These are phyloP conservation scores for Pleurotus djamor DNA, from an alignment of 768 basidiomycete species.

Conservation along the genomic window DNA sequence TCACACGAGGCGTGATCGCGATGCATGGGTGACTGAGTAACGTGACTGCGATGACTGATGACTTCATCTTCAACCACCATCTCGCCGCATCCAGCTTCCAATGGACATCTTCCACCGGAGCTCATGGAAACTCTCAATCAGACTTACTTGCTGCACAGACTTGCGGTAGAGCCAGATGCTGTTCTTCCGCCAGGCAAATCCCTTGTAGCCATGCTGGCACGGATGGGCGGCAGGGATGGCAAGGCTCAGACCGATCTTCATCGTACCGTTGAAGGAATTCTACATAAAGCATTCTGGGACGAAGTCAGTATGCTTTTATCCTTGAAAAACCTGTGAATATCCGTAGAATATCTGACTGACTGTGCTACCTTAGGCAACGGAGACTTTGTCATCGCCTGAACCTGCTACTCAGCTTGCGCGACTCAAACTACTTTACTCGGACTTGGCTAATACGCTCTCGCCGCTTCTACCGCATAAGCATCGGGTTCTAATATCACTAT, in stretches of 20 bases:
- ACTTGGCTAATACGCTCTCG: constrained; percentile 45
- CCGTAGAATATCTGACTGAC: background rate
- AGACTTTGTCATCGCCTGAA: constrained; percentile 51
- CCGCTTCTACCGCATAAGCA: constrained; percentile 61
- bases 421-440: constrained; percentile 52
- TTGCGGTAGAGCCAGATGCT: constrained; percentile 57
- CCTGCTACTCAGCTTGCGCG: constrained; percentile 61
- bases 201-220: constrained; percentile 58
- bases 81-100: constrained; percentile 1
- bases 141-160: constrained; percentile 64
- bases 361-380: constrained; percentile 41
- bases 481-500: constrained; percentile 46
- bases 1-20: too few species aligned
- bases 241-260: constrained; percentile 19
- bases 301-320: constrained; percentile 60
- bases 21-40: too few species aligned
- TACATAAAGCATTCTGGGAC: constrained; percentile 73
- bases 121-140: constrained; percentile 56
- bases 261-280: constrained; percentile 47
- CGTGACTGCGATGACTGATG: background rate
- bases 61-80: constrained; percentile 1
- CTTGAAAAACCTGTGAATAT: background rate
- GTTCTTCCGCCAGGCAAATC: constrained; percentile 75
- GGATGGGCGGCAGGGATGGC: constrained; percentile 19
- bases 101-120: constrained; percentile 45